A percentile compares a stretch with the other conserved stretches of the same genome.
Conservation (phyloP, 805 yeast species). For the Kregervanrija pseudodelftensis region DNA sequence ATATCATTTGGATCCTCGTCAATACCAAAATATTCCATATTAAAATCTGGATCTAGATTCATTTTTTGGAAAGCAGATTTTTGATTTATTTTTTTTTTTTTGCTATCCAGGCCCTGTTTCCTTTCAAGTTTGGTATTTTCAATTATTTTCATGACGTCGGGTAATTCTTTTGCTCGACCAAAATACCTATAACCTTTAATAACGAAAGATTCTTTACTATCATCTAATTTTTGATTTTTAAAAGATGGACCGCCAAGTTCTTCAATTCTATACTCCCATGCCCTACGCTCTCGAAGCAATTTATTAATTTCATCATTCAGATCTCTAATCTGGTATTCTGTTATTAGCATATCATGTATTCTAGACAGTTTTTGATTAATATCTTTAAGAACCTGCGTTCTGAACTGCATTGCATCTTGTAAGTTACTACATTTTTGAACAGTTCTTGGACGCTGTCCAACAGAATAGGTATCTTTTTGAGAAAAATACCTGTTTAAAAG, state of each 20-base stretch:
- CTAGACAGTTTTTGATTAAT: constrained; percentile 52
- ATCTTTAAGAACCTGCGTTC: constrained; percentile 55
- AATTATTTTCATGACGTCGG: constrained; percentile 54
- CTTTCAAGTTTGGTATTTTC: constrained; percentile 25
- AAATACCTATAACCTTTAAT: constrained; percentile 62
- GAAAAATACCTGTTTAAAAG: constrained; percentile 59
- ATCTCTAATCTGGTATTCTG: constrained; percentile 61
- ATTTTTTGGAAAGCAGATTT: constrained; percentile 7
- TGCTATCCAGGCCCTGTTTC: constrained; percentile 9
- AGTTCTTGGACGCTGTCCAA: constrained; percentile 46
- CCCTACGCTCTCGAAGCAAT: constrained; percentile 55
- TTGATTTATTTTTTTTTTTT: constrained; percentile 12
- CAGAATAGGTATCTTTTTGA: constrained; percentile 40
- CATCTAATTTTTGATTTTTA: constrained; percentile 1
- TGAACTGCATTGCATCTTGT: constrained; percentile 65
- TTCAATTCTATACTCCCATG: constrained; percentile 74
- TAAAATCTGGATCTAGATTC: constrained; percentile 15
- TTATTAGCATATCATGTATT: constrained; percentile 53
- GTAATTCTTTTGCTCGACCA: constrained; percentile 77
- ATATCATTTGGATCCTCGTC: constrained; percentile 19
- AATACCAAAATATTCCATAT: constrained; percentile 37
- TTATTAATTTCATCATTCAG: constrained; percentile 69
- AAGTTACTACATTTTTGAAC: constrained; percentile 46
- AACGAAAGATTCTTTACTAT: background rate
- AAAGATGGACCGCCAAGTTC: constrained; percentile 58